Evolutionary conservation across 768 basidiomycete species (phyloP).

Genomic region (Suillus lakei): DNA sequence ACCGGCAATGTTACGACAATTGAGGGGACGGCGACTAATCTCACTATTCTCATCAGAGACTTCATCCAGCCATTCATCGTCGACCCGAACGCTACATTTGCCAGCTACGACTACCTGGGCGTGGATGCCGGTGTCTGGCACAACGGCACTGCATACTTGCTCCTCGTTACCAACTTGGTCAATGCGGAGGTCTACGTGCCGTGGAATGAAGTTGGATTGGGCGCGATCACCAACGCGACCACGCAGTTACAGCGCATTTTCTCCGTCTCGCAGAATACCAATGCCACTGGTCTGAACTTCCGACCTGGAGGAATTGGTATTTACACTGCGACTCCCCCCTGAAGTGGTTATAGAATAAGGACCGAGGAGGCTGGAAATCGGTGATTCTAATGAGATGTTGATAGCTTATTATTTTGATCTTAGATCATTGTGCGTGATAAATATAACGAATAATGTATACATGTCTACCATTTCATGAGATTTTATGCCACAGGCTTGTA

Average conservation of each 20-base stretch:
- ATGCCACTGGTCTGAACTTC: conserved; percentile 26
- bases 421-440: not conserved
- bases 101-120: conserved; percentile 17
- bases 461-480: not conserved
- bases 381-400: not conserved
- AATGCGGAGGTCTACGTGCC: conserved; percentile 12
- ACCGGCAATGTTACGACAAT: conserved; percentile 27
- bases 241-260: conserved; percentile 23
- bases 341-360: not conserved
- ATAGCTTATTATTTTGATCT: not conserved
- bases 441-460: not conserved
- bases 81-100: conserved; percentile 11
- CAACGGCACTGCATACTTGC: conserved; percentile 26
- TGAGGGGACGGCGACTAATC: conserved; percentile 18
- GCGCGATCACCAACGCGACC: conserved; percentile 16
- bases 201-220: conserved; percentile 24
- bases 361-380: too few relatives aligned
- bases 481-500: not conserved
- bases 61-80: conserved; percentile 28
- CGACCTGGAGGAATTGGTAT: conserved; percentile 24
- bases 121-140: conserved; percentile 30
- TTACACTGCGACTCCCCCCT: conserved; percentile 18
- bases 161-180: conserved; percentile 24
- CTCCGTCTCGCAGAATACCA: conserved; percentile 17
- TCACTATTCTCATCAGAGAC: conserved; percentile 11